phyloP scores from a whole-genome alignment of 2,329 filamentous ascomycete genomes.

The Cladosporium sp. region DNA sequence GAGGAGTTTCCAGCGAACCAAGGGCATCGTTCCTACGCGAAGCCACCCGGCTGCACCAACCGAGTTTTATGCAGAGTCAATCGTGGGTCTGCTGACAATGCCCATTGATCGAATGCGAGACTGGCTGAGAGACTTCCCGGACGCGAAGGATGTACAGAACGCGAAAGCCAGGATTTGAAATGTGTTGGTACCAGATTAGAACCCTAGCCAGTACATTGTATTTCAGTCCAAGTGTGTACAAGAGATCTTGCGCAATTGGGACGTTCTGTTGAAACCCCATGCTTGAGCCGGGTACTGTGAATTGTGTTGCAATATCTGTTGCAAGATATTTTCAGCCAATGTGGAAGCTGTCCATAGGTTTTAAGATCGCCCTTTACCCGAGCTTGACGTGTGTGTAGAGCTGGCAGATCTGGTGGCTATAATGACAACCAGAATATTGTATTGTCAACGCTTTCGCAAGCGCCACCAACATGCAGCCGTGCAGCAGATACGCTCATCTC shows the following conservation, averaged over 20 bases:
- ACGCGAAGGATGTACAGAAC: slow-evolving; percentile 10
- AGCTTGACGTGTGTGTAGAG: neutral
- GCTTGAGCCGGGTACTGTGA: neutral
- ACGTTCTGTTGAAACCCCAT: neutral
- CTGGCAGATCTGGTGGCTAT: neutral
- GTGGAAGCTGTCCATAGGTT: neutral
- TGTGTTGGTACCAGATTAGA: neutral
- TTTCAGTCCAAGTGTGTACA: neutral
- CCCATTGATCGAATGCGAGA: slow-evolving; percentile 30
- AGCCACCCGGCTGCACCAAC: slow-evolving; percentile 26
- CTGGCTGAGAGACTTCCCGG: slow-evolving; percentile 28
- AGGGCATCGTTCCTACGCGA: slow-evolving; percentile 27
- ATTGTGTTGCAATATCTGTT: neutral
- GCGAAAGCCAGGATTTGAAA: slow-evolving; percentile 13
- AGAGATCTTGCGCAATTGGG: neutral
- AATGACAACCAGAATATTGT: neutral
- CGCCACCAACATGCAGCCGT: neutral
- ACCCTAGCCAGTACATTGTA: neutral
- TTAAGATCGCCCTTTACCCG: neutral
- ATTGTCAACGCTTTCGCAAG: neutral
- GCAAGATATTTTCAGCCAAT: neutral
- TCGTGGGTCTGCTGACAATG: slow-evolving; percentile 29
- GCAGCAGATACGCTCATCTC: slow-evolving; percentile 41
- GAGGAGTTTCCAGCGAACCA: slow-evolving; percentile 27
- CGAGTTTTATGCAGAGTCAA: slow-evolving; percentile 24